phyloP scores from a whole-genome alignment of 768 basidiomycete genomes.

The Dictyophora rubrovolvata region DNA sequence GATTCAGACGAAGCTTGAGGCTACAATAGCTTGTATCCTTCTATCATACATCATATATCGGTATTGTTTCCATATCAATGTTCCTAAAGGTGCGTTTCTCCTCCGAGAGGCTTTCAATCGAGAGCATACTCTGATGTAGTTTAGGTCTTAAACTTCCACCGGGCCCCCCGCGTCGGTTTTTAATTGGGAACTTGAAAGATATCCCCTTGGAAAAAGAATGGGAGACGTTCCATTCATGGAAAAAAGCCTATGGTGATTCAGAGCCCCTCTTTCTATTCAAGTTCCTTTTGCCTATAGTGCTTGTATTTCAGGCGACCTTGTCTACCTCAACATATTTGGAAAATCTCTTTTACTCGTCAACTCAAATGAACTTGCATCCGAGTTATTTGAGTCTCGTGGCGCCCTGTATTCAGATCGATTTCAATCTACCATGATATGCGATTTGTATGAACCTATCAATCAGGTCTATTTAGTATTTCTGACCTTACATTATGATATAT shows the following conservation, averaged over 20 bases:
- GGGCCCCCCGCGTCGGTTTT: neutral
- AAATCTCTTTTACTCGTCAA: conserved; percentile 62
- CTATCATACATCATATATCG: neutral
- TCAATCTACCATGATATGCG: conserved; percentile 55
- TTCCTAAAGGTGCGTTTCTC: neutral
- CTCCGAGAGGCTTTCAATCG: too few relatives aligned
- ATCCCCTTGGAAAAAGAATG: neutral
- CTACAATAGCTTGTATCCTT: neutral
- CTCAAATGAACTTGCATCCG: conserved; percentile 44
- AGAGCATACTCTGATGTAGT: neutral
- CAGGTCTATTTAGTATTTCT: neutral
- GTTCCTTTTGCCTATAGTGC: too few relatives aligned
- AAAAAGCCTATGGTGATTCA: neutral
- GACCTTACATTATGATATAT: neutral
- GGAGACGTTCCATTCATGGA: neutral
- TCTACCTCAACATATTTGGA: conserved; percentile 55
- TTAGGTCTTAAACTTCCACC: neutral
- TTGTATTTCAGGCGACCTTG: conserved; percentile 58
- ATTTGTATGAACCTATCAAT: conserved; percentile 36
- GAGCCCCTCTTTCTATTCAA: too few relatives aligned
- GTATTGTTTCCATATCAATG: neutral
- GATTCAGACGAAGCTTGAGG: neutral
- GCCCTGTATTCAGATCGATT: conserved; percentile 71
- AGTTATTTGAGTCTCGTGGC: conserved; percentile 62
- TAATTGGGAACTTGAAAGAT: neutral